Evolutionary conservation across 495 filamentous ascomycete species (phyloP).

Genomic region (Penicillium malachiteum): DNA sequence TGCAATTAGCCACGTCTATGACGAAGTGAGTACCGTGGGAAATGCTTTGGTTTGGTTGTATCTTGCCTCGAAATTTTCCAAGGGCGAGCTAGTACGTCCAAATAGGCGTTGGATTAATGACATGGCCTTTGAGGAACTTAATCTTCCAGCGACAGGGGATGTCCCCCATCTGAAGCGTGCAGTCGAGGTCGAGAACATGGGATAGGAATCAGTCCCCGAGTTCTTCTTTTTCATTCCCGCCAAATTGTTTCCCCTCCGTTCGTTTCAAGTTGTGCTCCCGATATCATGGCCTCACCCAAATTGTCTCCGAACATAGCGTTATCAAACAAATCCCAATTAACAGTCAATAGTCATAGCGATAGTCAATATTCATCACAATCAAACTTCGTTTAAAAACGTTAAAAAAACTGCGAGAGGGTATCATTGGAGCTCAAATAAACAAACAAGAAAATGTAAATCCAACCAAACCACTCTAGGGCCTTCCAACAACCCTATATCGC

Average conservation of each 20-base stretch:
- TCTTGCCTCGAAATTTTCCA: constrained; percentile 62
- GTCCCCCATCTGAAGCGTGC: constrained; percentile 47
- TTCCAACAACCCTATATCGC: constrained; percentile 45
- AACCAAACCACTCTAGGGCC: constrained; percentile 25
- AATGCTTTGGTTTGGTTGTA: constrained; percentile 79
- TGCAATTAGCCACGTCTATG: constrained; percentile 65
- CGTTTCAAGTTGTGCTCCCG: no score
- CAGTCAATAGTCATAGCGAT: background rate
- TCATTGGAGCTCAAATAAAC: constrained; percentile 18
- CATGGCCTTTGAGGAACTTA: constrained; percentile 69
- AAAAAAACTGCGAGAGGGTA: constrained; percentile 18
- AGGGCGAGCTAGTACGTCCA: constrained; percentile 48
- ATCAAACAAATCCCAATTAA: background rate
- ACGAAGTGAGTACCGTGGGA: constrained; percentile 82
- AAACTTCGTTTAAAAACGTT: background rate
- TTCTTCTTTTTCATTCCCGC: background rate
- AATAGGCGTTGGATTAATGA: constrained; percentile 72
- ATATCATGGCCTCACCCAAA: no score
- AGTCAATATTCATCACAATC: background rate
- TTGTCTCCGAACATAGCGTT: background rate
- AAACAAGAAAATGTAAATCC: constrained; percentile 7
- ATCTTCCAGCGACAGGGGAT: constrained; percentile 16
- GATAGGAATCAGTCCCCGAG: constrained; percentile 1
- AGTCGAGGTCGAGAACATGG: constrained; percentile 35
- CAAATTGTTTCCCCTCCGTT: background rate